Conservation (phyloP, 345 rosid species). For the Citrus cavaleriei region DNA sequence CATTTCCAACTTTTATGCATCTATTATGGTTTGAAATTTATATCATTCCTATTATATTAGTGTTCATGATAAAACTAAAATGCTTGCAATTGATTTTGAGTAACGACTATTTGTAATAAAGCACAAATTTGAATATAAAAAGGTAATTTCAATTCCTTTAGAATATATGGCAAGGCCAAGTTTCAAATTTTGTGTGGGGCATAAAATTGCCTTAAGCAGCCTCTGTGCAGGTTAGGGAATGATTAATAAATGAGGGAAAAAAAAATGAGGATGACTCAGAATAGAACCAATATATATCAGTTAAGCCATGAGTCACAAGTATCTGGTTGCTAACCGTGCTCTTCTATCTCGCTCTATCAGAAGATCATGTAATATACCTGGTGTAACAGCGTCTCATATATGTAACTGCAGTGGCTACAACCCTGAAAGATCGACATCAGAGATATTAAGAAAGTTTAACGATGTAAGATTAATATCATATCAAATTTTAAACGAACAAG, state of each 20-base stretch:
- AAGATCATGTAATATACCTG: conserved; percentile 40
- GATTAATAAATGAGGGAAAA: neutral
- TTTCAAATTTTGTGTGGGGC: neutral
- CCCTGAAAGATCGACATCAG: conserved; percentile 50
- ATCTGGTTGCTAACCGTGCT: neutral
- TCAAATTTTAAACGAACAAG: neutral
- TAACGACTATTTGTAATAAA: no score
- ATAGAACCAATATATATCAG: neutral
- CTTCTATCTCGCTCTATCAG: neutral
- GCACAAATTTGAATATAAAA: no score
- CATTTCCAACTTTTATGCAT: neutral
- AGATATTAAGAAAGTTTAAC: neutral
- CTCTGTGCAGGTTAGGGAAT: neutral
- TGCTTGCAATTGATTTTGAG: neutral
- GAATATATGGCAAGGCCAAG: neutral
- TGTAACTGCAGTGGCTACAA: conserved; percentile 84
- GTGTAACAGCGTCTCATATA: conserved; percentile 96
- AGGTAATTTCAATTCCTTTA: neutral
- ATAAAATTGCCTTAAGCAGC: neutral
- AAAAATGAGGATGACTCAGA: neutral
- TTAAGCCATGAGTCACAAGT: conserved; percentile 1
- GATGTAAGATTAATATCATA: neutral
- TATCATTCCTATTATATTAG: neutral
- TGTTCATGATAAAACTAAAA: neutral
- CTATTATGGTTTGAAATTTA: neutral